Evolutionary conservation across 352 stramenopile species (phyloP), one percentile per base, ranked within the genome.

Genomic region (Pythium phragmitis): DNA sequence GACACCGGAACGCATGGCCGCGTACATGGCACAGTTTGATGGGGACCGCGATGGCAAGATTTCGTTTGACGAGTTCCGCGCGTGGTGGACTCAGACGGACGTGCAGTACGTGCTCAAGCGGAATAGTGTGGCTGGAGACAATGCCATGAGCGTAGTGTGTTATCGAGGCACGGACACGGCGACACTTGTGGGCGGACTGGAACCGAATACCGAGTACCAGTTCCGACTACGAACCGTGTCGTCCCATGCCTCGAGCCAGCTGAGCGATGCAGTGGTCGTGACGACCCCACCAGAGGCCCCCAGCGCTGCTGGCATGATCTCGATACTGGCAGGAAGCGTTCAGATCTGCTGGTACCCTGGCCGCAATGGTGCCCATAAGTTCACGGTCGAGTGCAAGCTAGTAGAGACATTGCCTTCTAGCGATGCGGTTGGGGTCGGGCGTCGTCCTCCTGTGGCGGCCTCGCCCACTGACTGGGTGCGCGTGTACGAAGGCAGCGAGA

Each of bases 91-190:
- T 50, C 75, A 80, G 7, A 64, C 79, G 0, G 81, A 92, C 47
- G 83, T 94, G 2, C 81, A 89, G 42, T 96, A 91, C 63, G 83
- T 96, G 13, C 60, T 97, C 58, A 96, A 95, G 76, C 81, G 86
- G 12, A 79, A 85, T 46, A 47, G 60, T 7, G 67, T 56, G 13
- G 56, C 37, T 4, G 13, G 62, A 19, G 39, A 71, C 47, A 68
- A 88, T 39, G 34, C 34, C 7, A 91, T 92, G 79, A 72, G 63
- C 17, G 65, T 87, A 23, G 82, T 94, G 19, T 89, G 73, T 43
- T 96, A 96, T 48, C 82, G 87, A 33, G 89, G 89, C 19, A 75
- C 69, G 23, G 76, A 90, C 17, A 69, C 72, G 0, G 67, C 33
- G 16, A 54, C 79, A 9, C 54, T 68, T 2, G 73, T 95, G 6